Evolutionary conservation across 2,329 filamentous ascomycete species (phyloP).

Genomic region (Aspergillaceae sp.): DNA sequence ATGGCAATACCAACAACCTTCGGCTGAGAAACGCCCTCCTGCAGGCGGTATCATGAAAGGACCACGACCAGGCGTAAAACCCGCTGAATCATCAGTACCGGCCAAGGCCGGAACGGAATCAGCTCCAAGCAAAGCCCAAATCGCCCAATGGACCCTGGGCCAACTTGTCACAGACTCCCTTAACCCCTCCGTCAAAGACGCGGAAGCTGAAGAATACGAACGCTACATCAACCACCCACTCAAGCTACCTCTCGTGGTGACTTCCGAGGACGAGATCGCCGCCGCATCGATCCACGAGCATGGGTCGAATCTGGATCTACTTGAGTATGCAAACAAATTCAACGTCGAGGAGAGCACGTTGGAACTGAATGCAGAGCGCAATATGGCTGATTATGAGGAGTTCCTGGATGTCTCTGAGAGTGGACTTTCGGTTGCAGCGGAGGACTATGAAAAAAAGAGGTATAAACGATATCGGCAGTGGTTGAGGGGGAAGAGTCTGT

Average conservation of each 20-base stretch:
- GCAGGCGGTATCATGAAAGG: slow-evolving; percentile 52
- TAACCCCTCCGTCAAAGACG: slow-evolving; percentile 67
- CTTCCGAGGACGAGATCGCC: slow-evolving; percentile 33
- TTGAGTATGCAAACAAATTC: slow-evolving; percentile 67
- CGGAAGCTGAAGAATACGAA: slow-evolving; percentile 77
- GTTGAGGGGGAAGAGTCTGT: slow-evolving; percentile 88
- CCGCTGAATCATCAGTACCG: slow-evolving; percentile 12
- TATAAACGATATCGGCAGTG: slow-evolving; percentile 97
- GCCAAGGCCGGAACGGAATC: slow-evolving; percentile 34
- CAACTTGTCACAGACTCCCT: slow-evolving; percentile 79
- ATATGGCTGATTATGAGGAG: slow-evolving; percentile 64
- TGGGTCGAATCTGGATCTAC: slow-evolving; percentile 54
- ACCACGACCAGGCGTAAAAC: slow-evolving; percentile 19
- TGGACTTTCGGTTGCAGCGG: slow-evolving; percentile 76
- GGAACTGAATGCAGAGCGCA: slow-evolving; percentile 48
- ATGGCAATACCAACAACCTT: slow-evolving; percentile 26
- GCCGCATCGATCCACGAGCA: slow-evolving; percentile 26
- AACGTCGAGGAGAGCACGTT: slow-evolving; percentile 50
- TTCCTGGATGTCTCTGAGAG: slow-evolving; percentile 71
- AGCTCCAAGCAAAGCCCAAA: slow-evolving; percentile 66
- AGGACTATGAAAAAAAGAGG: slow-evolving; percentile 82
- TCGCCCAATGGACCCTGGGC: slow-evolving; percentile 76
- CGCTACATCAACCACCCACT: slow-evolving; percentile 85
- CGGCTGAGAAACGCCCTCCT: slow-evolving; percentile 25
- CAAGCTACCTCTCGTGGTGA: slow-evolving; percentile 62